These are phyloP conservation scores for Pseudozyma hubeiensis DNA, from an alignment of 1,284 basidiomycete species.

Conservation along the genomic window DNA sequence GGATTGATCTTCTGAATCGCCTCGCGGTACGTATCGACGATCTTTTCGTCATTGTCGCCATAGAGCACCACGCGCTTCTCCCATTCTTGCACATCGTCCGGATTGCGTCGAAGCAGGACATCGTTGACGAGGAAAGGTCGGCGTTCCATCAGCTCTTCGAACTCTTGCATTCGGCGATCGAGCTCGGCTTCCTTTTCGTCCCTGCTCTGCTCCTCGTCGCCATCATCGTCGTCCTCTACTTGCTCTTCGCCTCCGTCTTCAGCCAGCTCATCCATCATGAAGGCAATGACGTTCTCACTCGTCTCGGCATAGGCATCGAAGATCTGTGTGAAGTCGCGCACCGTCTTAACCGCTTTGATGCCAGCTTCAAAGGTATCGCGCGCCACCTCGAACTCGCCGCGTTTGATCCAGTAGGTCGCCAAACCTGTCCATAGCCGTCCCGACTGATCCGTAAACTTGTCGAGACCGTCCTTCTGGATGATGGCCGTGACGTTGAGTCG, in stretches of 20 bases:
- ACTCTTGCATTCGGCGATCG: slow-evolving; percentile 89
- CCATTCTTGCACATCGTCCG: slow-evolving; percentile 99
- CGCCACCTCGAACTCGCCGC: slow-evolving; percentile 90
- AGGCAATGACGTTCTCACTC: slow-evolving; percentile 87
- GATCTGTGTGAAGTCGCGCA: slow-evolving; percentile 97
- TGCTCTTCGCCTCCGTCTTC: slow-evolving; percentile 67
- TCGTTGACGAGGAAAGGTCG: slow-evolving; percentile 97
- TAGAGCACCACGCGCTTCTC: slow-evolving; percentile 95
- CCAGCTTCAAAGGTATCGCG: slow-evolving; percentile 89
- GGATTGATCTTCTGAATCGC: slow-evolving; percentile 90
- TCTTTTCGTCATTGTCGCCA: slow-evolving; percentile 92
- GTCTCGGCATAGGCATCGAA: slow-evolving; percentile 98
- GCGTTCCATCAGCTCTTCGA: slow-evolving; percentile 94
- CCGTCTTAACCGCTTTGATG: slow-evolving; percentile 85
- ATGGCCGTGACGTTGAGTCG: slow-evolving; percentile 88
- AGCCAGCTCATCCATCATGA: slow-evolving; percentile 87
- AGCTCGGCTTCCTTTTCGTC: slow-evolving; percentile 85
- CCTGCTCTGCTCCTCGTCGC: slow-evolving; percentile 61
- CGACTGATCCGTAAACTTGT: slow-evolving; percentile 92
- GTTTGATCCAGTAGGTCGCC: slow-evolving; percentile 98
- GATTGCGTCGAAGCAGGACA: slow-evolving; percentile 90
- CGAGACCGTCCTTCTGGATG: slow-evolving; percentile 85
- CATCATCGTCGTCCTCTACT: slow-evolving; percentile 34
- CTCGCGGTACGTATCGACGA: slow-evolving; percentile 89
- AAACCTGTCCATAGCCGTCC: slow-evolving; percentile 95